Base-by-base conservation (phyloP, 768 basidiomycete genomes). In the Lactifluus subvellereus region DNA sequence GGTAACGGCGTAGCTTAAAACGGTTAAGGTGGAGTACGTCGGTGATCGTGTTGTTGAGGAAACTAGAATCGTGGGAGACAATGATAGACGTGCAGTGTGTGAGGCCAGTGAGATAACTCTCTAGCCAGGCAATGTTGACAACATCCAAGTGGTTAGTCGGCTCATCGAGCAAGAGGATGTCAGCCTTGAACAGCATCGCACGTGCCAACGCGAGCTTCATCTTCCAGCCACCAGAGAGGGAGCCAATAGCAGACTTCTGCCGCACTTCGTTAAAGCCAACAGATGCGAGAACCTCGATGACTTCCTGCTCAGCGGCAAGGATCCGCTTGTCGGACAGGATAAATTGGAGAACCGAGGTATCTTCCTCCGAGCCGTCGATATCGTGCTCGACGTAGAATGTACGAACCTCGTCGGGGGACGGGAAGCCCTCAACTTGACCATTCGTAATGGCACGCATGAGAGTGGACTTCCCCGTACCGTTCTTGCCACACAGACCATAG, bases 341-440 rank as follows among this genome's bases (percentile, higher is more conserved):
- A 80, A 94, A 97, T 75, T 91, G 78, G 61, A 94, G 82, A 63
- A 97, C 89, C 49, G 93, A 87, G 58, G 89, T 97, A 16, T 91
- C 90, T 65, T 84, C 95, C 76, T 97, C 95, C 73, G 85, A 89
- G 54, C 95, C 95, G 71, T 98, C 95, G 68, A 98, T 97, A 74
- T 98, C 95, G 82, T 98, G 95, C 82, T 96, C 95, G 74, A 98
- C 95, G 78, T 97, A 98, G 87, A 96, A 98, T 66, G 95, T 98
- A 75, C 95, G 93, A 74, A 98, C 95, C 73, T 94, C 89, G 57
- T 95, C 91, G 60, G 94, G 92, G 20, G 94, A 95, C 13, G 95
- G 95, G 89, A 98, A 98, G 70, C 95, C 95, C 72, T 98, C 95
- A 70, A 98, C 95, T 78, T 98, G 95, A 63, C 89, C 91, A 71